phyloP scores from a whole-genome alignment of 2,329 filamentous ascomycete species.

The Colletotrichum spaethianum region DNA sequence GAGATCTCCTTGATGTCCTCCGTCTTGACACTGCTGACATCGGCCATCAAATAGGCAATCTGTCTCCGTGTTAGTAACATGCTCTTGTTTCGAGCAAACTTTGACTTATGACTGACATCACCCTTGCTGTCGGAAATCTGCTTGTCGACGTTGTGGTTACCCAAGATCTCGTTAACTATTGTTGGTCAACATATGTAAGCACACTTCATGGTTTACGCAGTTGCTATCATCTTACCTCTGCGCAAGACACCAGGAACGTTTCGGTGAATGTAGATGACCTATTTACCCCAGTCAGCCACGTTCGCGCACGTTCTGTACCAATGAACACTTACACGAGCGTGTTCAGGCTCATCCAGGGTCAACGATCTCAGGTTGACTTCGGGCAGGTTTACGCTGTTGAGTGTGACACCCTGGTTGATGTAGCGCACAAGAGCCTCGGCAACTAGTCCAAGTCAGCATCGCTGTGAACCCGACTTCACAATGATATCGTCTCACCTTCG shows the following conservation, averaged over 20 bases:
- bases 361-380: conserved; percentile 92
- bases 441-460: conserved; percentile 63
- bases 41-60: conserved; percentile 97
- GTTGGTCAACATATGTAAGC: not conserved
- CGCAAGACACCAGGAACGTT: conserved; percentile 96
- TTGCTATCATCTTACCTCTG: conserved; percentile 67
- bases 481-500: conserved; percentile 68
- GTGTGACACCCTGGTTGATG: conserved; percentile 93
- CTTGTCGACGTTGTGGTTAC: conserved; percentile 98
- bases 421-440: conserved; percentile 90
- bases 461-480: not conserved
- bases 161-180: conserved; percentile 91
- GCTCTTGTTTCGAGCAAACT: not conserved
- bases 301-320: not conserved
- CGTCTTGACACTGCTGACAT: conserved; percentile 88
- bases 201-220: not conserved
- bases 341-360: conserved; percentile 89
- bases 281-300: conserved; percentile 37
- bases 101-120: conserved; percentile 71
- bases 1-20: conserved; percentile 89
- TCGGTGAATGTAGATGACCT: conserved; percentile 95
- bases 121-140: conserved; percentile 97
- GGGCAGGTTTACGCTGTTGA: conserved; percentile 96
- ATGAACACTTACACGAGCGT: conserved; percentile 77
- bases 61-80: conserved; percentile 50